A percentile compares a stretch with the other conserved stretches of the same genome.
Evolutionary conservation across 768 basidiomycete species (phyloP).

Genomic region (Crepidotus variabilis): DNA sequence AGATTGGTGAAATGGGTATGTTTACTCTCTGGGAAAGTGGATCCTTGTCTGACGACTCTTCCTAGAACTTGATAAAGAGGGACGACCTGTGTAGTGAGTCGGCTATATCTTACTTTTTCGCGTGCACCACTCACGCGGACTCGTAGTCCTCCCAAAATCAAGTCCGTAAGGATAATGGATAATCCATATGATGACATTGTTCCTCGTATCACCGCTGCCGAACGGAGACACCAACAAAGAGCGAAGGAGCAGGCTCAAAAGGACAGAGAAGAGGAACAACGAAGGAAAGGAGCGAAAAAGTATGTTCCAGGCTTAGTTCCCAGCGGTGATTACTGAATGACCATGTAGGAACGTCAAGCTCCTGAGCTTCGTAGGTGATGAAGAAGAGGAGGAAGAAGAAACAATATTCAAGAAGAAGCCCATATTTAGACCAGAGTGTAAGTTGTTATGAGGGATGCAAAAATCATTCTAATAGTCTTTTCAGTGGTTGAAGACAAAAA

Average conservation of each 20-base stretch:
- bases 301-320: constrained; percentile 31
- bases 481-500: constrained; percentile 36
- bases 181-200: constrained; percentile 96
- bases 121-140: constrained; percentile 1
- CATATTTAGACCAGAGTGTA: constrained; percentile 81
- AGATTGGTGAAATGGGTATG: constrained; percentile 87
- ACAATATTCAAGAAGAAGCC: constrained; percentile 70
- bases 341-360: constrained; percentile 75
- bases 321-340: not conserved
- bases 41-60: constrained; percentile 4
- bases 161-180: constrained; percentile 76
- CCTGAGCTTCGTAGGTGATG: constrained; percentile 82
- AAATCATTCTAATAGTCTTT: constrained; percentile 5
- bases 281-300: constrained; percentile 85
- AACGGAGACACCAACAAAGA: constrained; percentile 78
- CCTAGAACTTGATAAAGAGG: constrained; percentile 68
- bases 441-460: constrained; percentile 9
- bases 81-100: constrained; percentile 77
- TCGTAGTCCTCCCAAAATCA: constrained; percentile 86
- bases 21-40: not conserved
- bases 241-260: constrained; percentile 74
- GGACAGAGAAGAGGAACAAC: constrained; percentile 73
- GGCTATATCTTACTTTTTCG: not conserved
- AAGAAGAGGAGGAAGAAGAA: constrained; percentile 59
- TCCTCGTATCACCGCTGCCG: constrained; percentile 93